Evolutionary conservation across 225 moss, liverwort and hornwort species (phyloP), one percentile per base, ranked within the genome.

Genomic region (Rhytidiadelphus loreus): DNA sequence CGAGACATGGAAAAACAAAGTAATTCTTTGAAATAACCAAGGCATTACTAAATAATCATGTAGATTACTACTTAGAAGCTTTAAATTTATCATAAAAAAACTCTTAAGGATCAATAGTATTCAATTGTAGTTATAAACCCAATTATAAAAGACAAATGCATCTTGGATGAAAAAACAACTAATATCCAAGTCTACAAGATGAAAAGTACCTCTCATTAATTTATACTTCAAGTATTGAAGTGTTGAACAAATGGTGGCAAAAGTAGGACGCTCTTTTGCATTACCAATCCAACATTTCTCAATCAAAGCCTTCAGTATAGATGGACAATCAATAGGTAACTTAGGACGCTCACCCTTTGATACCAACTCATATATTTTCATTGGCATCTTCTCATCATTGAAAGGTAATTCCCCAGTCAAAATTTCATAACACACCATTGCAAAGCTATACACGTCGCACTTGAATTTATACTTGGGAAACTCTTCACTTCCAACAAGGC

Each of bases 111-210:
- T 4, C 4, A 25, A 2, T 69, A 25, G 2, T 41, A 25, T 25
- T 24, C 22, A 39, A 14, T 22, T 8, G 8, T 41, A 24, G 41
- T 70, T 41, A 14, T 8, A 41, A 70, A 70, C 8, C 23, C 24
- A 70, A 41, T 13, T 8, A 25, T 2, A 24, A 69, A 24, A 0
- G 2, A 41, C 1, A 8, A 24, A 70, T 39, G 14, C 24, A 41
- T 24, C 14, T 39, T 39, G 0, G 4, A 1, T 6, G 0, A 13
- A 12, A 70, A n/a, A 70, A 8, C 6, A 41, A 39, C 4, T 4
- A 1, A 69, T 39, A 13, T 2, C 23, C 41, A 14, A 70, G 2
- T 13, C 13, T 70, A 41, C 4, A 8, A 41, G 5, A 70, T 13
- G 8, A 24, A 70, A 41, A 14, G 0, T 75, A 75, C 75, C 75